Conservation (phyloP, 495 filamentous ascomycete genomes). For the Penicillium ochrochloron region DNA sequence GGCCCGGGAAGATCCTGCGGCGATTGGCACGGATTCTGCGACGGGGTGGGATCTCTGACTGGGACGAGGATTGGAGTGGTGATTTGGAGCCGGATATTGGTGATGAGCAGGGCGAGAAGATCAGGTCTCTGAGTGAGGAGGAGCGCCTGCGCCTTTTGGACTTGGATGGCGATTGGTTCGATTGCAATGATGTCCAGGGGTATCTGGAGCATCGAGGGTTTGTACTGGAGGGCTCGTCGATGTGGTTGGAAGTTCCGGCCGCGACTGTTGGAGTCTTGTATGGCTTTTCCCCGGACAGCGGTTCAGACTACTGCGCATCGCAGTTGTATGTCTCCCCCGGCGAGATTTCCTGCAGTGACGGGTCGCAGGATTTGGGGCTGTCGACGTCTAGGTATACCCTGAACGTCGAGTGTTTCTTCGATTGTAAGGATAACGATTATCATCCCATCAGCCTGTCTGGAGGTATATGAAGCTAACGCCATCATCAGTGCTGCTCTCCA, state of each 20-base stretch:
- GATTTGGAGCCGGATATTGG: conserved; percentile 21
- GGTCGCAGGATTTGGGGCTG: conserved; percentile 5
- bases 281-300: conserved; percentile 22
- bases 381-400: conserved; percentile 22
- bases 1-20: conserved; percentile 29
- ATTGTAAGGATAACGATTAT: conserved; percentile 26
- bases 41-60: conserved; percentile 32
- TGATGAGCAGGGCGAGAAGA: not conserved
- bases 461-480: conserved; percentile 4
- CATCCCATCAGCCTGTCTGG: not conserved
- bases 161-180: conserved; percentile 38
- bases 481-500: conserved; percentile 27
- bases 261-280: conserved; percentile 21
- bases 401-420: conserved; percentile 36
- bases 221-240: conserved; percentile 22
- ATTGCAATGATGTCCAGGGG: conserved; percentile 38
- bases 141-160: conserved; percentile 26
- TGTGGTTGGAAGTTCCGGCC: conserved; percentile 29
- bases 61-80: conserved; percentile 38
- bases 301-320: conserved; percentile 11
- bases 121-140: conserved; percentile 17
- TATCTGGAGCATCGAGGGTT: conserved; percentile 31
- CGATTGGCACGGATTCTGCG: conserved; percentile 27
- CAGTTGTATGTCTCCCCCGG: conserved; percentile 18
- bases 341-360: conserved; percentile 11